phyloP scores from a whole-genome alignment of 345 rosid species.

The Hevea brasiliensis region DNA sequence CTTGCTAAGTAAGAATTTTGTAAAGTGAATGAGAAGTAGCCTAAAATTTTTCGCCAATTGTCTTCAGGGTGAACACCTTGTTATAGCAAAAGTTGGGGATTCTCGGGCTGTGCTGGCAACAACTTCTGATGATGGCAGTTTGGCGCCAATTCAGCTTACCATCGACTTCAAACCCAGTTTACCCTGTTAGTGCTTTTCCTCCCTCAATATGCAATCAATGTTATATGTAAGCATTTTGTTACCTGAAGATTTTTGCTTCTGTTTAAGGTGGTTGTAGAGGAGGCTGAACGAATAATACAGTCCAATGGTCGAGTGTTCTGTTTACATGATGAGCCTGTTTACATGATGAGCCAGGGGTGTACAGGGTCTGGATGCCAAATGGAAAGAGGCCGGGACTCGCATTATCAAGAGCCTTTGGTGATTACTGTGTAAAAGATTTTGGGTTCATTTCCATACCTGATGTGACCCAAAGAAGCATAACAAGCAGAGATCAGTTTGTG shows the following conservation, averaged over 20 bases:
- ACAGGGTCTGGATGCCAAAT: conserved; percentile 74
- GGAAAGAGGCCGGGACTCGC: conserved; percentile 68
- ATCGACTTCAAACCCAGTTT: conserved; percentile 83
- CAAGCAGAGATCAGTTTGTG: conserved; percentile 64
- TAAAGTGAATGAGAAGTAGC: neutral
- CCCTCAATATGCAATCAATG: neutral
- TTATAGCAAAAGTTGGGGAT: conserved; percentile 78
- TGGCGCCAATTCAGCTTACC: conserved; percentile 74
- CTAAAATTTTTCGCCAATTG: neutral
- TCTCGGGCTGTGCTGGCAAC: conserved; percentile 80
- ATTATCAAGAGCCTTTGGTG: conserved; percentile 81
- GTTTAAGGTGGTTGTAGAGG: conserved; percentile 50
- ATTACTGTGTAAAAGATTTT: conserved; percentile 75
- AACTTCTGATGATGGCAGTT: conserved; percentile 45
- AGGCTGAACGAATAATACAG: conserved; percentile 69
- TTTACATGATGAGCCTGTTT: conserved; percentile 74
- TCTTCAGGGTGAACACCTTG: conserved; percentile 58
- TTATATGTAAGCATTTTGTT: neutral
- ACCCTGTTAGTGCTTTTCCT: conserved; percentile 49
- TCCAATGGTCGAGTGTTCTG: conserved; percentile 67
- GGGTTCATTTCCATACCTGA: conserved; percentile 81
- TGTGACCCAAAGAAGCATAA: conserved; percentile 54
- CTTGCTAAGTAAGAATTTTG: too few relatives aligned
- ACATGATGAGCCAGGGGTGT: conserved; percentile 77
- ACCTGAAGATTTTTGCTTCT: neutral